Conservation (phyloP, 106 monocot species). For the Xerophyta viscosa region DNA sequence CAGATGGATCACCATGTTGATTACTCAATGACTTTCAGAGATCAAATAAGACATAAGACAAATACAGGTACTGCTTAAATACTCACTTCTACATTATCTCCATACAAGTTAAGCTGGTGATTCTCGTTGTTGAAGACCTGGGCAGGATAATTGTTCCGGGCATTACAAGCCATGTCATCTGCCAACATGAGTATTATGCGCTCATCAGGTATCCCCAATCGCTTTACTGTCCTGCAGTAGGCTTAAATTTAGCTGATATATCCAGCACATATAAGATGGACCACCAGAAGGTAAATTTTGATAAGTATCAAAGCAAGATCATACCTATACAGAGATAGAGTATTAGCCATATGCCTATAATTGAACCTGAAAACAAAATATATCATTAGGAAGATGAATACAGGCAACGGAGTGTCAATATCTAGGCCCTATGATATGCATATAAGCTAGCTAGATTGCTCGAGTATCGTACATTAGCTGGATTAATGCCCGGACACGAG, state of each 20-base stretch:
- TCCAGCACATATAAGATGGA: background rate
- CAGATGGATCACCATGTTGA: too few species aligned
- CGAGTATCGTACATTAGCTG: too few species aligned
- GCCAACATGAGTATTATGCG: conserved; percentile 98
- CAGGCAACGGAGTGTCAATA: too few species aligned
- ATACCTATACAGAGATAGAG: conserved; percentile 89
- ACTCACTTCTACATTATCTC: conserved; percentile 97
- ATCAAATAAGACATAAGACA: too few species aligned
- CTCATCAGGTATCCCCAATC: conserved; percentile 97
- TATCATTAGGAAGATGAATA: background rate
- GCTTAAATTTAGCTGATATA: background rate
- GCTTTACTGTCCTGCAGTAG: conserved; percentile 74
- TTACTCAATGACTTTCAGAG: too few species aligned
- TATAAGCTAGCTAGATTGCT: too few species aligned
- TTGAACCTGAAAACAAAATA: conserved; percentile 59
- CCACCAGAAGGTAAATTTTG: background rate
- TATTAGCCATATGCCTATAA: conserved; percentile 99
- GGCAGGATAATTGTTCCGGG: conserved; percentile 91
- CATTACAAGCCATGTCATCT: conserved; percentile 99
- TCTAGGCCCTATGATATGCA: background rate
- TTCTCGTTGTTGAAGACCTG: conserved; percentile 99
- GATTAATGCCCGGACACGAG: too few species aligned
- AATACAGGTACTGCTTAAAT: too few species aligned
- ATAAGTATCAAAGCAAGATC: too few species aligned
- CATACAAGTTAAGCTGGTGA: conserved; percentile 93